Base-by-base conservation (phyloP, 768 basidiomycete species). In the Pleurotus tuber-regium region DNA sequence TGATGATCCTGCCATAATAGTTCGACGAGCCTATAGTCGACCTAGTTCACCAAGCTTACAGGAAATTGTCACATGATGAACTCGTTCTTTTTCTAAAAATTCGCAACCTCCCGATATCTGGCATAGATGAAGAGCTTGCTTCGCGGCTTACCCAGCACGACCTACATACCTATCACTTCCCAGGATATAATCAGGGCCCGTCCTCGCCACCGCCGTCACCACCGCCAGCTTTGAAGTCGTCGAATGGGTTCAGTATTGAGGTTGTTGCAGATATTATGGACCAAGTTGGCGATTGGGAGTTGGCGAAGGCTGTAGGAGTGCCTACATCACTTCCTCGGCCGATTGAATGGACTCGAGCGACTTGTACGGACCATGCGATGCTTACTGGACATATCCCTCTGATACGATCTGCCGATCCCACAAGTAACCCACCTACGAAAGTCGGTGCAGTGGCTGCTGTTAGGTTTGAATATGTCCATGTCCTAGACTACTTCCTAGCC, bases 261-360 rank as follows among this genome's bases (percentile, higher is more conserved):
- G 77, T 92, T 33, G 66, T 92, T 23, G 84, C 86, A 8, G 79
- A 86, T 43, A 89, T 92, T 54, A 66, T 92, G 66, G 87, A 92
- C 52, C 80, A 86, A 57, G 65, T 90, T 7, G 88, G 86, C 11
- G 86, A 91, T 63, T 95, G 91, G 89, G 87, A 92, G 59, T 82
- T 95, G 7, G 74, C 85, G 10, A 85, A 82, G 54, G 85, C 92
- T 11, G 80, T 93, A 29, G 82, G 84, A 16, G 71, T 92, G 1
- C 87, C 84, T 9, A 89, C 89, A 4, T 81, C 81, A 7, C 65
- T 93, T 0, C 66, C 79, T 4, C 76, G 73, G 23, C 89, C 90
- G 8, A 66, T 72, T 4, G 83, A 85, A 19, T 95, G 92, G 92
- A 70, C 70, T 42, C 78, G 79, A 35, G 87, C 92, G 5, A 81